Evolutionary conservation across 768 basidiomycete genomes (phyloP), one percentile per base, ranked within the genome.

Genomic region (Boletus eberwhitei): DNA sequence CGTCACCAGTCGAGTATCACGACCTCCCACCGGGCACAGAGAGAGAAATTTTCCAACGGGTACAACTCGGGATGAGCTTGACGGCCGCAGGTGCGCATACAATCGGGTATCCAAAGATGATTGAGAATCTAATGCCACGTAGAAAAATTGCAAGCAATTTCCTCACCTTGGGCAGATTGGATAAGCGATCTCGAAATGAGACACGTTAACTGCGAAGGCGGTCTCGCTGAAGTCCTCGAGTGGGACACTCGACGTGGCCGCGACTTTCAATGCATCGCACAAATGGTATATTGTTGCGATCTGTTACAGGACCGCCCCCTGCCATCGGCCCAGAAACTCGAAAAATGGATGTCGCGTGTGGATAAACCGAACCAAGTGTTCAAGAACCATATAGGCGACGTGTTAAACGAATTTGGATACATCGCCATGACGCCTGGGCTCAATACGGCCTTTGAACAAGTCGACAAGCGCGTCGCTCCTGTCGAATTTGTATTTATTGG

Each of bases 401-500:
- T 80, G 19, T 71, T 93, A 36, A 66, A 72, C 16, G 76, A 77
- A 29, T 79, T 87, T 43, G 79, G 78, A 72, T 70, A 76, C 21
- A 75, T 89, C 42, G 85, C 85, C 3, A 62, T 57, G 11, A 69
- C 75, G 31, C 21, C 54, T 1, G 41, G 63, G 7, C 70, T 80
- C 34, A 79, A 77, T n/a, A 55, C 65, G 13, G 83, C 75, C 2
- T 85, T 90, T 59, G 71, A 57, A 17, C 71, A 75, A 24, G 77
- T 87, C n/a, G 72, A 74, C 52, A 79, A 82, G 55, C 78, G 83
- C 26, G 77, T 91, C 38, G 83, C 87, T 2, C 88, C 88, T 2
- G 82, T 86, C 8, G 87, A 90, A 63, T 88, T 93, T 65, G 82
- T 91, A 32, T 92, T 88, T 68, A 84, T 90, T 39, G 88, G 91